These are phyloP conservation scores for Paraconiothyrium brasiliense DNA, from an alignment of 2,329 filamentous ascomycete species.

Conservation along the genomic window DNA sequence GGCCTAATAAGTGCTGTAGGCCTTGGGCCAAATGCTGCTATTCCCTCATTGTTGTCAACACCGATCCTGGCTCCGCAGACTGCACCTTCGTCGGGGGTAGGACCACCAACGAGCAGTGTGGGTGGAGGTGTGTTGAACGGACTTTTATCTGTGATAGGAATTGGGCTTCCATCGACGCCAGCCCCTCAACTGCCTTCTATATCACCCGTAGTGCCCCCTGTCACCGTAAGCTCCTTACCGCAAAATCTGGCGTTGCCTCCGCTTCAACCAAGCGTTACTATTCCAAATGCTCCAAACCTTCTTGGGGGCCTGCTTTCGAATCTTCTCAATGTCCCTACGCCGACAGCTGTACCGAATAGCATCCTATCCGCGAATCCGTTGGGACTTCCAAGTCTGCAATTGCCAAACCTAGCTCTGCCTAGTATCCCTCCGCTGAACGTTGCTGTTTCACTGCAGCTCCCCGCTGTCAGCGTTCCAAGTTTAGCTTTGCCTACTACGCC, in stretches of 20 bases:
- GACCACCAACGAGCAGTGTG: neutral
- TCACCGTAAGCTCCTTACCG: neutral
- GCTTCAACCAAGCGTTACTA: neutral
- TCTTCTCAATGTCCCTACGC: neutral
- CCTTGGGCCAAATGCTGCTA: neutral
- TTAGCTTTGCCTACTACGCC: neutral
- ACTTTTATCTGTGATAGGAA: conserved; percentile 2
- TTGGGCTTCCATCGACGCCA: conserved; percentile 5
- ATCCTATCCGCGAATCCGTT: neutral
- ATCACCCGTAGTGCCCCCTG: neutral
- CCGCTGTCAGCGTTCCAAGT: neutral
- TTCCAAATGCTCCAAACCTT: neutral
- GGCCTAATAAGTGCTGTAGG: conserved; percentile 2
- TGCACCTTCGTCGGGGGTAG: neutral
- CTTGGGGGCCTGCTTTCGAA: neutral
- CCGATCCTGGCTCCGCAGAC: neutral
- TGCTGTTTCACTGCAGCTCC: neutral
- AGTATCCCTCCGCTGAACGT: neutral
- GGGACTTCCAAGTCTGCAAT: neutral
- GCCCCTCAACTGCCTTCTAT: neutral
- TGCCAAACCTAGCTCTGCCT: conserved; percentile 3
- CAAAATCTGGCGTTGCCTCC: neutral
- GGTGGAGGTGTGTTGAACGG: neutral
- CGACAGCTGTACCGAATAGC: neutral
- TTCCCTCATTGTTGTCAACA: neutral